These are phyloP conservation scores for Lentinus brumalis DNA, from an alignment of 768 basidiomycete species.

Conservation along the genomic window DNA sequence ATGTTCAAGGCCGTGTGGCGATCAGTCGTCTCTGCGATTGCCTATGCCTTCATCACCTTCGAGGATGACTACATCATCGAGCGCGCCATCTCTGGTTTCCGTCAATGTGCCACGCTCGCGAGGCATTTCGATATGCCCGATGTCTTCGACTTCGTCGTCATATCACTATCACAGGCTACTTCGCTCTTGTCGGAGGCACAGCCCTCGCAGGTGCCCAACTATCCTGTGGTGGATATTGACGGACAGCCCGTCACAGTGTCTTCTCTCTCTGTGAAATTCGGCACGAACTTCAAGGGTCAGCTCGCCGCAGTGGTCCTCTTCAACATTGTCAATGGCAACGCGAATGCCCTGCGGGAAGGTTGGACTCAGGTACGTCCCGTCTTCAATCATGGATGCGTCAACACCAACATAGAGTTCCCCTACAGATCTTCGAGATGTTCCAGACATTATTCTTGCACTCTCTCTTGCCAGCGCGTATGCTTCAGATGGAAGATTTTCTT, in stretches of 20 bases:
- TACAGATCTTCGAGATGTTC: conserved; percentile 96
- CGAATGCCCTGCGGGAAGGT: conserved; percentile 89
- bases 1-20: conserved; percentile 97
- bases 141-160: conserved; percentile 95
- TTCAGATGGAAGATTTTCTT: conserved; percentile 98
- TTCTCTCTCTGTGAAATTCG: conserved; percentile 88
- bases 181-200: conserved; percentile 77
- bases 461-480: conserved; percentile 83
- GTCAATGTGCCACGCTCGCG: conserved; percentile 93
- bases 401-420: background rate
- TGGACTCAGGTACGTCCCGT: conserved; percentile 76
- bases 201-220: conserved; percentile 73
- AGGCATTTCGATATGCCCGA: conserved; percentile 88
- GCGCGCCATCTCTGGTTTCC: conserved; percentile 92
- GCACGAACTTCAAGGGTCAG: conserved; percentile 93
- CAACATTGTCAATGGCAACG: conserved; percentile 96
- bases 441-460: conserved; percentile 95
- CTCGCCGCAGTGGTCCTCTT: conserved; percentile 96
- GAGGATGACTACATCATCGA: conserved; percentile 98
- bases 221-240: conserved; percentile 88
- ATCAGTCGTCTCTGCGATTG: conserved; percentile 89
- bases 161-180: conserved; percentile 90
- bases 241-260: conserved; percentile 90
- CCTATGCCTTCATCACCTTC: conserved; percentile 93
- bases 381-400: conserved; percentile 1